Evolutionary conservation across 306 rosid species (phyloP).

Genomic region (Elaeagnus macrophylla): DNA sequence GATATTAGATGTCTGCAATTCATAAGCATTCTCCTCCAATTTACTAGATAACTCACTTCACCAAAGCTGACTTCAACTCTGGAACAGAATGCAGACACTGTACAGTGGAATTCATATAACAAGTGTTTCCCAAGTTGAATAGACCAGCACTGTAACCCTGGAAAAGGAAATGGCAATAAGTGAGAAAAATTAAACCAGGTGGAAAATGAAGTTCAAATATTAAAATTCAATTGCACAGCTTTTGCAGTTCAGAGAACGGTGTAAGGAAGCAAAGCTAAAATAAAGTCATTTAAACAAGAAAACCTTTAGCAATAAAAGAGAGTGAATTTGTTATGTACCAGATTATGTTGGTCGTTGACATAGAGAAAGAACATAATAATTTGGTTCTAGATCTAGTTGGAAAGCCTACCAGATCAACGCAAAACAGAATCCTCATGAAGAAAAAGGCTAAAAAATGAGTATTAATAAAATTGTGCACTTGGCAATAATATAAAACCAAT

Average conservation of each 20-base stretch:
- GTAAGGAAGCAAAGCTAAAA: too few species aligned
- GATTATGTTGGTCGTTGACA: background rate
- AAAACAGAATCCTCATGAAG: background rate
- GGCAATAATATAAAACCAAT: background rate
- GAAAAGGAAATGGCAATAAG: constrained; percentile 8
- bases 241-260: background rate
- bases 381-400: background rate
- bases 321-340: background rate
- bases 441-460: background rate
- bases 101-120: constrained; percentile 96
- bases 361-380: background rate
- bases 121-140: constrained; percentile 92
- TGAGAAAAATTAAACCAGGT: background rate
- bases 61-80: constrained; percentile 90
- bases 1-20: constrained; percentile 12
- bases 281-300: too few species aligned
- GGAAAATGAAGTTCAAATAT: constrained; percentile 2
- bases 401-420: background rate
- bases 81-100: constrained; percentile 99
- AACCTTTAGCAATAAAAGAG: too few species aligned
- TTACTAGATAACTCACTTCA: constrained; percentile 36
- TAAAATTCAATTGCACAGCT: background rate
- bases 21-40: background rate
- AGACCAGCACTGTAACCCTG: constrained; percentile 95
- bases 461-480: background rate